These are phyloP conservation scores for Monosporascus ibericus DNA, from an alignment of 2,329 filamentous ascomycete genomes.

Conservation along the genomic window DNA sequence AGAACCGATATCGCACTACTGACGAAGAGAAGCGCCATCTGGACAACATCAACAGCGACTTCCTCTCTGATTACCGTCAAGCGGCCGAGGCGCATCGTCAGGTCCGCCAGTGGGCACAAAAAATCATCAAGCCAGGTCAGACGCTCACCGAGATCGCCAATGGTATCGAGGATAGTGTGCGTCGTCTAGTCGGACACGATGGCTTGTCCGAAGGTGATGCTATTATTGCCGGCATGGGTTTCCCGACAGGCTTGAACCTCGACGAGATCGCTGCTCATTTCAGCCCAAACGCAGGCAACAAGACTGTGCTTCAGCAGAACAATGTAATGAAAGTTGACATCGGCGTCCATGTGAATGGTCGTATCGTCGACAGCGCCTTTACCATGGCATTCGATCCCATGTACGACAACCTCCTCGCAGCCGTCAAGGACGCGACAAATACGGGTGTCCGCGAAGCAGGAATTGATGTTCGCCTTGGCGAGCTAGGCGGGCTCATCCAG, in stretches of 20 bases:
- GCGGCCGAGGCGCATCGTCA: conserved; percentile 81
- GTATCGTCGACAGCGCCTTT: conserved; percentile 77
- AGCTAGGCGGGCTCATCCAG: conserved; percentile 78
- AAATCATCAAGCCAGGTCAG: conserved; percentile 75
- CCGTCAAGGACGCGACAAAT: conserved; percentile 72
- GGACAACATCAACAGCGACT: conserved; percentile 74
- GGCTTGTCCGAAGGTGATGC: conserved; percentile 75
- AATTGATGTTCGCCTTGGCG: conserved; percentile 83
- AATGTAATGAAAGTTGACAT: conserved; percentile 84
- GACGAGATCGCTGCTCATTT: conserved; percentile 85
- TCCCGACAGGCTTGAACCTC: conserved; percentile 76
- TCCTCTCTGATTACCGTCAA: conserved; percentile 73
- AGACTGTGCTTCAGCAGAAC: conserved; percentile 61
- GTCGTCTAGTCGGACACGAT: conserved; percentile 68
- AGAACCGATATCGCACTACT: conserved; percentile 74
- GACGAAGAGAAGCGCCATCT: conserved; percentile 79
- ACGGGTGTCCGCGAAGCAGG: conserved; percentile 87
- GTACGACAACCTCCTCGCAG: conserved; percentile 68
- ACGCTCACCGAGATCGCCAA: conserved; percentile 76
- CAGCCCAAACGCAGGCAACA: conserved; percentile 81
- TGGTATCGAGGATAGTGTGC: conserved; percentile 79
- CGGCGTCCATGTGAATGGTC: conserved; percentile 73
- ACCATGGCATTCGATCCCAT: conserved; percentile 69
- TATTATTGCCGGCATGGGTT: conserved; percentile 75
- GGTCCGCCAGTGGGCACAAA: conserved; percentile 77